phyloP scores from a whole-genome alignment of 192 early-diverging fungal species.

The Backusella sp. region DNA sequence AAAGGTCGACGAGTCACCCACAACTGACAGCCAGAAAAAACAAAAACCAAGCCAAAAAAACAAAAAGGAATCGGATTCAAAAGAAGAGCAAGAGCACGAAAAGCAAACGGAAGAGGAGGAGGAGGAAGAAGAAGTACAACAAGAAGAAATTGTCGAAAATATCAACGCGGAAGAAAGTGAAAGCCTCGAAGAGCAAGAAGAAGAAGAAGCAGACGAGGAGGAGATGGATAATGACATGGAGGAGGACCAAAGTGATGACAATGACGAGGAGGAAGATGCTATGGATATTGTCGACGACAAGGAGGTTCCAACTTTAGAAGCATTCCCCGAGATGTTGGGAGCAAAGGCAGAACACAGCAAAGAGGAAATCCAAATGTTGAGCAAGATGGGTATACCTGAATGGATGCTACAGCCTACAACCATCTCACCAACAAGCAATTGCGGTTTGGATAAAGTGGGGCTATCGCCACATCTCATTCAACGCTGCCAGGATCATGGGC shows the following conservation, averaged over 20 bases:
- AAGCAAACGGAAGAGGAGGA: background rate
- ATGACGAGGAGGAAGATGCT: conserved; percentile 17
- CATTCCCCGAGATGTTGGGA: conserved; percentile 44
- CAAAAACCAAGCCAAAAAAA: conserved; percentile 17
- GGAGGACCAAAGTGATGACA: conserved; percentile 14
- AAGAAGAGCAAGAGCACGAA: conserved; percentile 23
- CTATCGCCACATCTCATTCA: conserved; percentile 65
- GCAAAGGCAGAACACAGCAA: conserved; percentile 32
- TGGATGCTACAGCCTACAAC: conserved; percentile 86
- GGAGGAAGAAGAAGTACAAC: conserved; percentile 1
- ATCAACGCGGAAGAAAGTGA: conserved; percentile 9
- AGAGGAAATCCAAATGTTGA: conserved; percentile 44
- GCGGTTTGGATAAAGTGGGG: conserved; percentile 30
- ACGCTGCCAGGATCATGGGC: conserved; percentile 60
- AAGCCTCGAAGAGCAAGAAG: conserved; percentile 3
- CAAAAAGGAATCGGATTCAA: conserved; percentile 32
- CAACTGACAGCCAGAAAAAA: background rate
- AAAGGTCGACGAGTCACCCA: conserved; percentile 21
- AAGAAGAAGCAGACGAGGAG: conserved; percentile 6
- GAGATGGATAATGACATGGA: conserved; percentile 24
- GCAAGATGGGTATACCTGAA: conserved; percentile 75
- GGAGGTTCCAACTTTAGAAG: conserved; percentile 23
- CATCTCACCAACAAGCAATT: conserved; percentile 54
- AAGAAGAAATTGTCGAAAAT: conserved; percentile 13
- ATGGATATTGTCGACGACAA: background rate